Base-by-base conservation (phyloP, 352 stramenopile species). In the Blastocystis sp. region DNA sequence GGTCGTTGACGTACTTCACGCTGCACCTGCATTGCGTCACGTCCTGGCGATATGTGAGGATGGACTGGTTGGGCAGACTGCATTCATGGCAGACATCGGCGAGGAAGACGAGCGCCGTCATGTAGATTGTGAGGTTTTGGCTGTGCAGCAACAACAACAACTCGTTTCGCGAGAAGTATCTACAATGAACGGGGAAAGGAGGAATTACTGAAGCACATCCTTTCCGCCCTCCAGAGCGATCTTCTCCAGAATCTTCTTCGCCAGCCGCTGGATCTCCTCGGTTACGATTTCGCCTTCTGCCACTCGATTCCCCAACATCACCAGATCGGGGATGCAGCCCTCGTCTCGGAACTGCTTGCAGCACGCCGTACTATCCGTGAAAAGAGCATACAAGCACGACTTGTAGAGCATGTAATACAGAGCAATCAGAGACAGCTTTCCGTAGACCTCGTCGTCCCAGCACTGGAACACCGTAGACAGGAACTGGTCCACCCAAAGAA, bases 331-430 rank as follows among this genome's bases (percentile, higher is more conserved):
- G 35, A 85, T 37, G 41, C 33, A 55, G 16, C 74, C 74, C 50
- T 85, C 74, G 37, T 26, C n/a, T 85, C 50, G 50, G 12, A 85
- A 67, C 29, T 85, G 74, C 37, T 62, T 61, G 26, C 39, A 62
- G 60, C 74, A 85, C 6, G 65, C 74, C 9, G 41, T 69, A 24
- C 74, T 85, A 69, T 12, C 21, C 1, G 19, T 69, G 12, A 67
- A 45, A 51, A 55, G 60, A 67, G 2, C 3, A 67, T 13, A 21
- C 13, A 33, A 85, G 24, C 13, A 4, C 16, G 50, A 85, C 74
- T 85, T 63, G 31, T 85, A 85, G n/a, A 85, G 59, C 74, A 85
- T 85, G 50, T 85, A 85, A 24, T 85, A 85, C 13, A 85, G 37
- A 2, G 74, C 74, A 45, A 19, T 66, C 0, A 69, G 24, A n/a